These are phyloP conservation scores for Epichloe amarillans DNA, from an alignment of 2,329 filamentous ascomycete species.

Conservation along the genomic window DNA sequence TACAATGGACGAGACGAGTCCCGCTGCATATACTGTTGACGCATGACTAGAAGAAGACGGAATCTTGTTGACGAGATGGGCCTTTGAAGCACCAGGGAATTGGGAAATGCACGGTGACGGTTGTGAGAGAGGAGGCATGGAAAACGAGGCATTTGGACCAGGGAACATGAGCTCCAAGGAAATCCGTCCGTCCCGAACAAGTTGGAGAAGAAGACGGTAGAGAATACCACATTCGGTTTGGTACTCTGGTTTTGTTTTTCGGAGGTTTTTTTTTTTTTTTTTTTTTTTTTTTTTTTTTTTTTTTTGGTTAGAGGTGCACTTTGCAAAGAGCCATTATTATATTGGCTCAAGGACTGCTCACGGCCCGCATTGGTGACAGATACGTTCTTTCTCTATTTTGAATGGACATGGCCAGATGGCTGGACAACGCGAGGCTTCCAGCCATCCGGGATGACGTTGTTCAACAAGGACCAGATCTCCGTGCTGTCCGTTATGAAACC, in stretches of 20 bases:
- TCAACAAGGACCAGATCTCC: neutral
- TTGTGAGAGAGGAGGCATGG: neutral
- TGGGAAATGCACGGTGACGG: neutral
- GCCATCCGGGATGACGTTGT: neutral
- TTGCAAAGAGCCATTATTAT: neutral
- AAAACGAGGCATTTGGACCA: neutral
- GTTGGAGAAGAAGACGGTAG: neutral
- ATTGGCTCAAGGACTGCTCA: neutral
- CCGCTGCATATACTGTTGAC: constrained; percentile 3
- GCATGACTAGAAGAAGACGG: constrained; percentile 5
- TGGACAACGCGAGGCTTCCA: neutral
- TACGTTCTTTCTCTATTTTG: neutral
- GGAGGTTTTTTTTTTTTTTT: no score
- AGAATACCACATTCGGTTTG: neutral
- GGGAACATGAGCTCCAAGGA: neutral
- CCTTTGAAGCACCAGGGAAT: constrained; percentile 2
- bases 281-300: neutral
- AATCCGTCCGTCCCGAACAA: neutral
- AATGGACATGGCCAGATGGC: neutral
- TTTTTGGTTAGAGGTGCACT: constrained; percentile 4
- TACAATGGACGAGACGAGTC: constrained; percentile 4
- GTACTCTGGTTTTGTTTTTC: neutral
- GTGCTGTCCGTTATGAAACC: neutral
- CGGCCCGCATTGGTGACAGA: neutral
- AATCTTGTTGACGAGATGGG: constrained; percentile 5